A percentile compares a stretch with the other conserved stretches of the same genome.
Conservation (phyloP, 2,329 filamentous ascomycete species). For the Botryotinia globosa region DNA sequence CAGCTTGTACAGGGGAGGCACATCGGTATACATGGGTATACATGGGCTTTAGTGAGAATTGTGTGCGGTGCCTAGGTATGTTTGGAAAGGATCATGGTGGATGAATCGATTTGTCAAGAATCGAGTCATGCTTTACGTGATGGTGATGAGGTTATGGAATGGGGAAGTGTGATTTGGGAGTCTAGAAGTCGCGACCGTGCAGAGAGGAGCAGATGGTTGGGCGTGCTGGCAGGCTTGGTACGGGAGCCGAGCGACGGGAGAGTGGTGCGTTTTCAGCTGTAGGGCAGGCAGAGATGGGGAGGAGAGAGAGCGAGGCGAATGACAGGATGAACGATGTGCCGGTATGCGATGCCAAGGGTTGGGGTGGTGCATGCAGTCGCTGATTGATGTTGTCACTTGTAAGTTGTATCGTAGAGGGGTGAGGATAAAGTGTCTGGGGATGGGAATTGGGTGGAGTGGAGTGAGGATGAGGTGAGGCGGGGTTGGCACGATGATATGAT, state of each 20-base stretch:
- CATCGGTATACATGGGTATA: neutral
- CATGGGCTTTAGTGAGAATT: neutral
- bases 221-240: conserved; percentile 10
- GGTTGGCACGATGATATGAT: neutral
- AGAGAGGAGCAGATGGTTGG: neutral
- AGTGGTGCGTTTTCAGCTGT: neutral
- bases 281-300: neutral
- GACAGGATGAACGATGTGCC: neutral
- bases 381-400: neutral
- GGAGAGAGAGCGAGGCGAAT: neutral
- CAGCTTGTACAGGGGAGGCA: neutral
- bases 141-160: neutral
- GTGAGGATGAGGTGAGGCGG: neutral
- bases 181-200: neutral
- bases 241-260: neutral
- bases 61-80: neutral
- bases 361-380: conserved; percentile 1
- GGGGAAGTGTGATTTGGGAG: neutral
- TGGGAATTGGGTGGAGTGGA: neutral
- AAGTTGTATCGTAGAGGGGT: neutral
- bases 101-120: neutral
- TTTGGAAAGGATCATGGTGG: neutral
- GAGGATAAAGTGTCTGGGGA: neutral
- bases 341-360: conserved; percentile 4
- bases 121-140: neutral